A percentile compares a stretch with the other conserved stretches of the same genome.
These are phyloP conservation scores for Gnetum montanum DNA, from an alignment of 75 land plant species.

Conservation along the genomic window DNA sequence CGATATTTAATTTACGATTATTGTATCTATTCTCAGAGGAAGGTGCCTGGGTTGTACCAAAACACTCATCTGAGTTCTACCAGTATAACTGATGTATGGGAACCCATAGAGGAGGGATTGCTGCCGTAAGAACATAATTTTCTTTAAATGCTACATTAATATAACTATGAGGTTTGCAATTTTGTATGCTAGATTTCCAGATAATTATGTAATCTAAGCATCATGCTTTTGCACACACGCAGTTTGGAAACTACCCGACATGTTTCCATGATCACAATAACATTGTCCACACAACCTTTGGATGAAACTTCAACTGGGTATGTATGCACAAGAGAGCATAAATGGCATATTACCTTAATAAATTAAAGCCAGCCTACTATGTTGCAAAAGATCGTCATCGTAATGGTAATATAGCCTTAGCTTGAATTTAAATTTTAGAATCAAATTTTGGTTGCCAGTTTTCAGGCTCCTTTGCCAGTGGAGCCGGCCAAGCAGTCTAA, in stretches of 20 bases:
- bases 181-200: not conserved
- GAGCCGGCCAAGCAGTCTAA: not conserved
- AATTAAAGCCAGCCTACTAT: too few species aligned
- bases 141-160: not conserved
- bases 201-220: not conserved
- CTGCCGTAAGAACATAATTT: constrained; percentile 58
- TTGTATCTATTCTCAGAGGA: constrained; percentile 33
- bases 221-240: not conserved
- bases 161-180: not conserved
- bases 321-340: constrained; percentile 3
- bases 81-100: constrained; percentile 89
- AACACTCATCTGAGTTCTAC: constrained; percentile 66
- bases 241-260: constrained; percentile 25
- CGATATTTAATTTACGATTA: not conserved
- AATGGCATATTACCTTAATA: too few species aligned
- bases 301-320: constrained; percentile 17
- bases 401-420: too few species aligned
- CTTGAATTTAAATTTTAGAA: too few species aligned
- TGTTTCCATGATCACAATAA: constrained; percentile 31
- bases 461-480: not conserved
- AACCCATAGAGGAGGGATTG: constrained; percentile 95
- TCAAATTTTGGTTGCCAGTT: not conserved
- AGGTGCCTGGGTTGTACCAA: constrained; percentile 72
- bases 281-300: constrained; percentile 41
- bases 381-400: too few species aligned